phyloP scores from a whole-genome alignment of 2,329 filamentous ascomycete genomes.

The Geoglossum cookeanum region DNA sequence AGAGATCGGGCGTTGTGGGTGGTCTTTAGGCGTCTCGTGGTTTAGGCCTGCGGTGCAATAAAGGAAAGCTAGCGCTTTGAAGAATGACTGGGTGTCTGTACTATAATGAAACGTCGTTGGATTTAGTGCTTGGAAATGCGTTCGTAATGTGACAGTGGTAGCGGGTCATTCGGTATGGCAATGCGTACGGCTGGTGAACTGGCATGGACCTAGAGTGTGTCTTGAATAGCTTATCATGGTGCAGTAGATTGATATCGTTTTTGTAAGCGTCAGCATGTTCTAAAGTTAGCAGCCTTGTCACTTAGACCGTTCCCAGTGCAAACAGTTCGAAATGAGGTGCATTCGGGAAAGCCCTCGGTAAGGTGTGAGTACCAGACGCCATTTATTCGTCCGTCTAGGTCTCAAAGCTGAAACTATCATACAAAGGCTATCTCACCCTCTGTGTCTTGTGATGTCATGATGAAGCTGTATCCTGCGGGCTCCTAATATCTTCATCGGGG shows the following conservation, averaged over 20 bases:
- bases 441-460: background rate
- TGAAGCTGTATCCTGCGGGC: slow-evolving; percentile 2
- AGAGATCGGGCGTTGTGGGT: too few relatives aligned
- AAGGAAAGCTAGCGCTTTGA: background rate
- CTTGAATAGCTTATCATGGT: background rate
- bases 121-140: background rate
- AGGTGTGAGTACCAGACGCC: background rate
- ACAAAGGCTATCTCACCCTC: background rate
- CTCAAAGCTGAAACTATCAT: background rate
- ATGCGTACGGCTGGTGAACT: background rate
- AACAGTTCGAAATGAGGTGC: background rate
- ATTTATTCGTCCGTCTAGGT: background rate
- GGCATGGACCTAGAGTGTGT: too few relatives aligned
- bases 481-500: slow-evolving; percentile 30
- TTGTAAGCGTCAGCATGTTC: background rate
- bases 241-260: background rate
- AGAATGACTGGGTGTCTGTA: background rate
- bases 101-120: background rate
- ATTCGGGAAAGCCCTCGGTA: background rate
- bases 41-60: background rate
- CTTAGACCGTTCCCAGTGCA: background rate
- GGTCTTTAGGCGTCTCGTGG: too few relatives aligned
- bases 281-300: background rate
- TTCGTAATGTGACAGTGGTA: background rate
- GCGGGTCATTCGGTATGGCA: background rate